A percentile compares a stretch with the other conserved stretches of the same genome.
phyloP scores from a whole-genome alignment of 1,284 basidiomycete species.

The Neonothopanus nambi region DNA sequence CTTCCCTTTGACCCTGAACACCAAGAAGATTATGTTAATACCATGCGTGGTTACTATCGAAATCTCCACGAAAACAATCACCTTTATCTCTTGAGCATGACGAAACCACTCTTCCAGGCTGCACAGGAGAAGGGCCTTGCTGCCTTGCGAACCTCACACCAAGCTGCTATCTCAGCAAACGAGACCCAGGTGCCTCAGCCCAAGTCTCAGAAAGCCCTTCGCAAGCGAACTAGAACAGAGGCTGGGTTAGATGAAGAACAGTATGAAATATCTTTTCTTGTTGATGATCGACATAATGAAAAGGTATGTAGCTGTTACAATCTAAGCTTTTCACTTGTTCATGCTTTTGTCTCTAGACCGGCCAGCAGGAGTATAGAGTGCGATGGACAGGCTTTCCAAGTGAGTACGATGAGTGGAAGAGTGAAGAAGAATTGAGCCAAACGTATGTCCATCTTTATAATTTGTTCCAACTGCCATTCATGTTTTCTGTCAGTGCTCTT shows the following conservation, averaged over 20 bases:
- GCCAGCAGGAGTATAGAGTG: neutral
- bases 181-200: neutral
- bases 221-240: too few species aligned
- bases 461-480: too few species aligned
- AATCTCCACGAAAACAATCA: neutral
- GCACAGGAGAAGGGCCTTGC: too few species aligned
- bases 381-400: neutral
- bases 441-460: too few species aligned
- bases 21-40: neutral
- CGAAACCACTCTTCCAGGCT: too few species aligned
- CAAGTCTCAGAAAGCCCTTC: too few species aligned
- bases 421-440: too few species aligned
- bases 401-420: too few species aligned
- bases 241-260: too few species aligned
- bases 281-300: neutral
- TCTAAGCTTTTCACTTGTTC: neutral
- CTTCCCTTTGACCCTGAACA: conserved; percentile 3
- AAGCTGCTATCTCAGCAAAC: neutral
- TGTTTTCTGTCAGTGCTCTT: too few species aligned
- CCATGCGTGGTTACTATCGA: neutral
- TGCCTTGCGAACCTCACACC: too few species aligned
- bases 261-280: too few species aligned
- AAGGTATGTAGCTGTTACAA: neutral
- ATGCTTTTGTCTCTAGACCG: neutral
- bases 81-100: neutral